Conservation (phyloP, 352 stramenopile species). For the Pythium graminicola region DNA sequence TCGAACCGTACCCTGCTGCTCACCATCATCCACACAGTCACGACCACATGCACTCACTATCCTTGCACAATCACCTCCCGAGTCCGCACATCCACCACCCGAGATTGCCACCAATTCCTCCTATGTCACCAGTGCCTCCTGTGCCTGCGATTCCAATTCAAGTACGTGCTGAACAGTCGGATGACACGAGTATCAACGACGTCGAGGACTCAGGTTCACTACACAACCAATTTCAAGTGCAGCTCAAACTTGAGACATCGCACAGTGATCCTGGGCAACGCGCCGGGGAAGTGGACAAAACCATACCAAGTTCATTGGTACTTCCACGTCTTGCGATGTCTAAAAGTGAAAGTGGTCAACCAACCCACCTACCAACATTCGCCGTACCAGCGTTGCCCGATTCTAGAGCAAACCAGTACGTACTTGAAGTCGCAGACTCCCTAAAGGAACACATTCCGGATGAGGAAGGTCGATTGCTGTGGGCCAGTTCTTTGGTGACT, state of each 20-base stretch:
- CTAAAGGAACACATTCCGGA: constrained; percentile 35
- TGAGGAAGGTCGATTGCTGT: constrained; percentile 51
- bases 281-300: neutral
- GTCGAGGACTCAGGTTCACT: neutral
- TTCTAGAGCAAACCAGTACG: constrained; percentile 35
- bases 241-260: constrained; percentile 15
- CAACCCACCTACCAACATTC: neutral
- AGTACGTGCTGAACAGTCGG: neutral
- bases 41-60: neutral
- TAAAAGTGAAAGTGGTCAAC: constrained; percentile 38
- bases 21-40: constrained; percentile 16
- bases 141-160: constrained; percentile 19
- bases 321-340: constrained; percentile 20
- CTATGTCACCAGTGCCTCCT: too few relatives aligned
- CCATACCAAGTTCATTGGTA: too few relatives aligned
- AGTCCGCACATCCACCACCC: too few relatives aligned
- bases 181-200: neutral
- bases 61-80: neutral
- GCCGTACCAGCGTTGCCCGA: neutral
- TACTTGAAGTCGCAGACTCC: constrained; percentile 49
- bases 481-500: constrained; percentile 57
- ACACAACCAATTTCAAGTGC: neutral
- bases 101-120: too few relatives aligned
- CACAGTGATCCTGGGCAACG: constrained; percentile 17
- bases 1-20: constrained; percentile 1